Base-by-base conservation (phyloP, 2,329 filamentous ascomycete genomes). In the Epichloe glyceriae region DNA sequence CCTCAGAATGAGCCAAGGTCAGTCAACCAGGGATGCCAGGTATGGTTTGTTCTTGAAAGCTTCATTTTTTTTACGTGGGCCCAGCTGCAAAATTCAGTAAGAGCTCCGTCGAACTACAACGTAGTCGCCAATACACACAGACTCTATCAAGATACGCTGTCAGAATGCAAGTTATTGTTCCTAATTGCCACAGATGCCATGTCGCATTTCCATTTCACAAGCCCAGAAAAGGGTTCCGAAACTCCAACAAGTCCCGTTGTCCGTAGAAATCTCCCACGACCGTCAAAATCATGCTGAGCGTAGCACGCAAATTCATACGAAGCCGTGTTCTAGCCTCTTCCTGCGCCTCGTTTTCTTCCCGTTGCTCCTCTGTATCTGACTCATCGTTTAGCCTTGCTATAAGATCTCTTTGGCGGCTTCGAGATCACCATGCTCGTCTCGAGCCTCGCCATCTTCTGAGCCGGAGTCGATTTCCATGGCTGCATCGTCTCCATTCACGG, bases 211-310 rank as follows among this genome's bases (percentile, higher is more conserved):
- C 10, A n/a, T 7, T 11, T 51, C 67, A 72, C 57, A 73, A 62
- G 35, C 69, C 68, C 20, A 72, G 68, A 58, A 80, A 82, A 4
- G 78, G 77, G 54, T 84, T 78, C 52, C 88, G 78, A 54, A 83
- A 86, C 59, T 86, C 81, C 46, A 96, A 75, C 55, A 96, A 68
- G 66, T 97, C 91, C 56, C 84, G 76, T 68, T 97, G 91, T 1
- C 91, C 89, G 67, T 90, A 97, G 57, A 86, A 81, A 67, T 95
- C 89, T 59, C 88, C 90, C 46, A 86, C 83, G 37, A 96, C 76
- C 0, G 87, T 93, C 57, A 96, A 72, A 49, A 96, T 87, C 88
- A 95, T 95, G 67, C 94, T 90, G 35, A 96, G 73, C 40, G 88
- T 89, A n/a, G 82, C 84, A 30, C 78, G 73, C 70, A 73, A 74